phyloP scores from a whole-genome alignment of 1,284 basidiomycete species.

The Leccinum variabile region DNA sequence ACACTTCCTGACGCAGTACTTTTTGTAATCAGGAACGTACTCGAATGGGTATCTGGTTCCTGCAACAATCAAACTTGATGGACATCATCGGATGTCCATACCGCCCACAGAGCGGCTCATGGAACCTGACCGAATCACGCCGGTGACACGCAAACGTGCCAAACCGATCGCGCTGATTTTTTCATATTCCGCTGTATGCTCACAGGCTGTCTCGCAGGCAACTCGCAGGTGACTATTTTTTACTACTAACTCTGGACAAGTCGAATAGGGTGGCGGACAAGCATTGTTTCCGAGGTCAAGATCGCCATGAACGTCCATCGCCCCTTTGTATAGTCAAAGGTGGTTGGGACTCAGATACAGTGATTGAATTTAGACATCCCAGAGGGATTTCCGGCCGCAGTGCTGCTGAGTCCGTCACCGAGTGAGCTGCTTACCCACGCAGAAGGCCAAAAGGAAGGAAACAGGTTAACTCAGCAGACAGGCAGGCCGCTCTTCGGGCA shows the following conservation, averaged over 20 bases:
- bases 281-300: conserved; percentile 72
- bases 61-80: conserved; percentile 73
- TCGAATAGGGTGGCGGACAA: conserved; percentile 58
- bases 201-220: background rate
- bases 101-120: conserved; percentile 62
- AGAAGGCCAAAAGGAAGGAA: too few species aligned
- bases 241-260: conserved; percentile 44
- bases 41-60: conserved; percentile 70
- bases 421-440: too few species aligned
- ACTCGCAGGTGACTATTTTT: conserved; percentile 7
- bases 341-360: too few species aligned
- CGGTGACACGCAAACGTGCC: conserved; percentile 60
- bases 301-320: conserved; percentile 66
- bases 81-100: conserved; percentile 78
- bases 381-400: too few species aligned
- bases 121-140: conserved; percentile 58
- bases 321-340: too few species aligned
- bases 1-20: conserved; percentile 87
- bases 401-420: too few species aligned
- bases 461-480: too few species aligned
- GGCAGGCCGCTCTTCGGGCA: too few species aligned
- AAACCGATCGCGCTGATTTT: conserved; percentile 90
- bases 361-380: too few species aligned
- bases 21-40: conserved; percentile 90
- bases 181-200: conserved; percentile 89